phyloP scores from a whole-genome alignment of 768 basidiomycete genomes.

The Lactarius trivialis region DNA sequence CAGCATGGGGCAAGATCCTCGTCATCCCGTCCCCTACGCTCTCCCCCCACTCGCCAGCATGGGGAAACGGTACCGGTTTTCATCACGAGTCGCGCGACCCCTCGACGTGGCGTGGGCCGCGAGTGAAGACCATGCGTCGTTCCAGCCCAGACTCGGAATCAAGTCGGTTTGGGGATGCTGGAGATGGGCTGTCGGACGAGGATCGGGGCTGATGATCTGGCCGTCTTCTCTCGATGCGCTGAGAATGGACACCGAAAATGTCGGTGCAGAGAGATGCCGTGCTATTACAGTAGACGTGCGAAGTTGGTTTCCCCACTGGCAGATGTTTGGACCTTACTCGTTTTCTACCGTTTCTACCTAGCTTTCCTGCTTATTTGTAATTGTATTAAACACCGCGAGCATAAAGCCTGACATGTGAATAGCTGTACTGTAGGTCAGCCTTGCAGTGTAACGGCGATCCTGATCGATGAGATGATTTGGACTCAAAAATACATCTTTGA shows the following conservation, averaged over 20 bases:
- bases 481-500: not conserved
- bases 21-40: slow-evolving; percentile 6
- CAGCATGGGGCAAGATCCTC: slow-evolving; percentile 12
- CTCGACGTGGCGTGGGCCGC: not conserved
- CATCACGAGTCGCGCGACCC: not conserved
- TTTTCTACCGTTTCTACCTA: not conserved
- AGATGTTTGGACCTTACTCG: not conserved
- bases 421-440: not conserved
- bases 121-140: not conserved
- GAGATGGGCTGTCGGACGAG: not conserved
- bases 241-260: too few relatives aligned
- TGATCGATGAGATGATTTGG: not conserved
- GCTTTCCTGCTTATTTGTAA: not conserved
- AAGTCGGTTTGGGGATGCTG: too few relatives aligned
- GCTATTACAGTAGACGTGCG: not conserved
- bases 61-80: not conserved
- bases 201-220: not conserved
- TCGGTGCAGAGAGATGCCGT: not conserved
- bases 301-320: not conserved
- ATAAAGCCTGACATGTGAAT: not conserved
- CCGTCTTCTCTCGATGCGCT: not conserved
- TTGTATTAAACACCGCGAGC: not conserved
- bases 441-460: not conserved
- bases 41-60: not conserved
- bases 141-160: too few relatives aligned